A percentile compares a stretch with the other conserved stretches of the same genome.
phyloP scores from a whole-genome alignment of 495 filamentous ascomycete species.

The Alectoria sarmentosa region DNA sequence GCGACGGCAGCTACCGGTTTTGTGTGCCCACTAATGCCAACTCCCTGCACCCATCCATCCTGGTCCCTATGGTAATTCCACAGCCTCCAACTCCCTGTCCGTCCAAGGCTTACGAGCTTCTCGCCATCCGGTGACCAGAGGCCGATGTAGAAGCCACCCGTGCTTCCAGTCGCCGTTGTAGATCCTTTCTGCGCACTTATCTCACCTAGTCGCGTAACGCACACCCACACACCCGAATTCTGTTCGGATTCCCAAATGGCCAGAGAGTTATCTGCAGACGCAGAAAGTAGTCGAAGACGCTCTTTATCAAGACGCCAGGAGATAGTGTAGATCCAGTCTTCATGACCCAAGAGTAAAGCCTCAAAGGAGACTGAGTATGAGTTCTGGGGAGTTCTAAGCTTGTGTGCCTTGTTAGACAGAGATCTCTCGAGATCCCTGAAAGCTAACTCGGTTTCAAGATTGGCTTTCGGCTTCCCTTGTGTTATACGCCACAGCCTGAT shows the following conservation, averaged over 20 bases:
- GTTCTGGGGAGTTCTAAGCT: conserved; percentile 47
- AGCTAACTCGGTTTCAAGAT: neutral
- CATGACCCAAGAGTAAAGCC: conserved; percentile 88
- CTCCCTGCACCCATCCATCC: conserved; percentile 64
- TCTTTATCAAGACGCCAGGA: conserved; percentile 57
- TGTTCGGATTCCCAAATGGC: conserved; percentile 84
- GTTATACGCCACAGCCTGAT: conserved; percentile 89
- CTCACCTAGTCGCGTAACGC: conserved; percentile 76
- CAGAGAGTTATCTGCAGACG: conserved; percentile 92
- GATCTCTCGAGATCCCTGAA: conserved; percentile 44
- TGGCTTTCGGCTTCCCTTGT: conserved; percentile 43
- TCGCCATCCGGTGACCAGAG: conserved; percentile 80
- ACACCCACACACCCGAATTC: conserved; percentile 83
- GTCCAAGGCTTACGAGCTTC: conserved; percentile 70
- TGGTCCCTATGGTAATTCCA: conserved; percentile 56
- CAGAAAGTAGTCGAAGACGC: conserved; percentile 69
- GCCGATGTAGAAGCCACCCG: conserved; percentile 92
- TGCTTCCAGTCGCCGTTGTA: conserved; percentile 90
- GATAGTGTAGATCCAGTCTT: conserved; percentile 94
- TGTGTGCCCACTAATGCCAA: conserved; percentile 80
- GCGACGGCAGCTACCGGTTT: conserved; percentile 68
- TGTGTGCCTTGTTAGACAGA: conserved; percentile 83
- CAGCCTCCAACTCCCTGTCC: conserved; percentile 87
- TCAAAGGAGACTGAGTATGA: conserved; percentile 85
- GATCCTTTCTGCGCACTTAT: conserved; percentile 90